Evolutionary conservation across 192 early-diverging fungal genomes (phyloP).

Genomic region (Coemansia sp.): DNA sequence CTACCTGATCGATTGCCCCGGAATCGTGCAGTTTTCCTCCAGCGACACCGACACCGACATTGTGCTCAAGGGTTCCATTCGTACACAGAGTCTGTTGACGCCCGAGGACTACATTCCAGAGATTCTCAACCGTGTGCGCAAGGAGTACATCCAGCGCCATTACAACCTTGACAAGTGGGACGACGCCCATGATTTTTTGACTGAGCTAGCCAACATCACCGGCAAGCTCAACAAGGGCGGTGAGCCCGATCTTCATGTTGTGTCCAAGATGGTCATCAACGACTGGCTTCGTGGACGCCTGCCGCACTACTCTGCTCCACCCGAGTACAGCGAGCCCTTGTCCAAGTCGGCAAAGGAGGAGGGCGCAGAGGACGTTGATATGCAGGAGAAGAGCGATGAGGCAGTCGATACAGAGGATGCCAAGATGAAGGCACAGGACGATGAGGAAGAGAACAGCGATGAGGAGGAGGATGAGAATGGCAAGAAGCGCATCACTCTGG

Average conservation of each 20-base stretch:
- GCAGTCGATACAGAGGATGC: conserved; percentile 3
- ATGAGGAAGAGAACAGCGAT: conserved; percentile 26
- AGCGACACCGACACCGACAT: conserved; percentile 93
- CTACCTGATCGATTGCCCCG: conserved; percentile 98
- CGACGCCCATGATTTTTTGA: conserved; percentile 88
- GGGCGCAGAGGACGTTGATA: conserved; percentile 6
- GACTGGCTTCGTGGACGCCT: conserved; percentile 98
- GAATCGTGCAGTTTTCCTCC: conserved; percentile 84
- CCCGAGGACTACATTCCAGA: conserved; percentile 91
- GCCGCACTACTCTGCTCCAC: conserved; percentile 88
- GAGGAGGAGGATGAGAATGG: conserved; percentile 6
- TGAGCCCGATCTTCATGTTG: conserved; percentile 87
- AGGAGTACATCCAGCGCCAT: conserved; percentile 88
- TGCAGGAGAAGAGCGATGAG: background rate
- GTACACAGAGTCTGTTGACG: conserved; percentile 82
- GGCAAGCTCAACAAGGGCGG: conserved; percentile 95
- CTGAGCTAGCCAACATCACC: conserved; percentile 76
- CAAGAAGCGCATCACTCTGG: conserved; percentile 10
- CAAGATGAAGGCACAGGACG: conserved; percentile 30
- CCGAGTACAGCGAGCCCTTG: conserved; percentile 48
- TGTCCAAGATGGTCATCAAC: conserved; percentile 96
- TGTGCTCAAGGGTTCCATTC: conserved; percentile 94
- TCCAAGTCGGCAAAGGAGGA: background rate
- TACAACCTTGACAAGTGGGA: conserved; percentile 86
- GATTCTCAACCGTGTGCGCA: conserved; percentile 75